Conservation (phyloP, 352 stramenopile species). For the Phytopythium delawarense region DNA sequence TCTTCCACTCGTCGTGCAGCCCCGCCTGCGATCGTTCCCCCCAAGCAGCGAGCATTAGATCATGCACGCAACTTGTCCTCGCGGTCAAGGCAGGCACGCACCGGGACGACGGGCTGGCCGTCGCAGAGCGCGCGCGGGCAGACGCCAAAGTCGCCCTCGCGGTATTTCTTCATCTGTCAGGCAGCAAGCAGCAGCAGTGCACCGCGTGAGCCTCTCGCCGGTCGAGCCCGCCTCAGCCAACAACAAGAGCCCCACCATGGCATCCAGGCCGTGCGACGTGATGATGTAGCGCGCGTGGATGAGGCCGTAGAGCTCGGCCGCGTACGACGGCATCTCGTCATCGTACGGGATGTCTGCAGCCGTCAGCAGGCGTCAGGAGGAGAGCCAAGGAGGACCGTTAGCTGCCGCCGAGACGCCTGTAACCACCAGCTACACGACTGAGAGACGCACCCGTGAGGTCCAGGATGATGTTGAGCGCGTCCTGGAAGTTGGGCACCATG, state of each 20-base stretch:
- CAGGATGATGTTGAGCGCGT: slow-evolving; percentile 91
- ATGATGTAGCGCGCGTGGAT: slow-evolving; percentile 91
- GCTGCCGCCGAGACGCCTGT: background rate
- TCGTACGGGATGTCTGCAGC: slow-evolving; percentile 85
- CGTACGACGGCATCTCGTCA: slow-evolving; percentile 82
- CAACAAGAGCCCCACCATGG: slow-evolving; percentile 52
- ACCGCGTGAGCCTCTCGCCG: background rate
- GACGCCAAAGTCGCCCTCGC: slow-evolving; percentile 83
- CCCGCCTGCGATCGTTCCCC: slow-evolving; percentile 38
- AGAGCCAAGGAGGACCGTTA: too few species aligned
- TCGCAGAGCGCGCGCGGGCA: slow-evolving; percentile 84
- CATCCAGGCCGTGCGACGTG: slow-evolving; percentile 81
- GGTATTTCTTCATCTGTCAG: slow-evolving; percentile 84
- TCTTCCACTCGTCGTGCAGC: slow-evolving; percentile 86
- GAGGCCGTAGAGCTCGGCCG: slow-evolving; percentile 86
- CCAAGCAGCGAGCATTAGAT: background rate
- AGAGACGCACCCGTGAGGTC: slow-evolving; percentile 68
- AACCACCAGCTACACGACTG: too few species aligned
- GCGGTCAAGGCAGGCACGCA: slow-evolving; percentile 14
- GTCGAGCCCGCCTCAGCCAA: background rate
- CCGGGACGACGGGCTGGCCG: slow-evolving; percentile 76
- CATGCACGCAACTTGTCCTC: background rate
- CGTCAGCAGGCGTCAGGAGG: too few species aligned
- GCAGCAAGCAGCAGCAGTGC: background rate
- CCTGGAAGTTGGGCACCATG: slow-evolving; percentile 88